Evolutionary conservation across 495 filamentous ascomycete species (phyloP).

Genomic region (Penicillium ucsense): DNA sequence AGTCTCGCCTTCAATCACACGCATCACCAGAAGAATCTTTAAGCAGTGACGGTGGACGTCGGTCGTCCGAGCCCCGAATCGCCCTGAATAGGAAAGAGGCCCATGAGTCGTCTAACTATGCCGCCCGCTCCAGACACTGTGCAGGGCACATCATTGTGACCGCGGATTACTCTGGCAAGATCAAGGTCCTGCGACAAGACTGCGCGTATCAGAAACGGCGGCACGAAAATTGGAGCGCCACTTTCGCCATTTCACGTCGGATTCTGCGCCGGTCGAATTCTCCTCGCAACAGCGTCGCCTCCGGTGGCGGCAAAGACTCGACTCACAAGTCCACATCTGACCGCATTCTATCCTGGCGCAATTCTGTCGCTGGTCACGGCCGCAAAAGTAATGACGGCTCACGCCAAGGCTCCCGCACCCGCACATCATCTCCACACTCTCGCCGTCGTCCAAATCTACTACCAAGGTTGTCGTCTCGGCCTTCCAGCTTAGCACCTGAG

Average conservation of each 20-base stretch:
- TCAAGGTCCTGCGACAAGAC: slow-evolving; percentile 92
- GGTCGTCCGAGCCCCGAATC: slow-evolving; percentile 12
- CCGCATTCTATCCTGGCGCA: slow-evolving; percentile 86
- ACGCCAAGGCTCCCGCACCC: slow-evolving; percentile 28
- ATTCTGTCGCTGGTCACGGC: slow-evolving; percentile 54
- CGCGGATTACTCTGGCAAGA: slow-evolving; percentile 75
- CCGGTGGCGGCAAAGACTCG: slow-evolving; percentile 37
- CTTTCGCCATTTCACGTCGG: slow-evolving; percentile 70
- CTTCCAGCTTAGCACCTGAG: slow-evolving; percentile 14
- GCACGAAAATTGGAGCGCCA: slow-evolving; percentile 42
- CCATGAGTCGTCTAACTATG: slow-evolving; percentile 57
- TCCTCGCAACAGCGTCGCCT: slow-evolving; percentile 43
- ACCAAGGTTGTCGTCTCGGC: slow-evolving; percentile 5
- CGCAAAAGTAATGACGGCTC: slow-evolving; percentile 43
- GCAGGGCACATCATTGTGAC: slow-evolving; percentile 90
- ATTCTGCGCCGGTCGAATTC: slow-evolving; percentile 61
- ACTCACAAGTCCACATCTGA: slow-evolving; percentile 57
- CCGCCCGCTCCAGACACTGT: slow-evolving; percentile 62
- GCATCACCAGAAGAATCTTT: not conserved
- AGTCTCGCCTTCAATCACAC: slow-evolving; percentile 9
- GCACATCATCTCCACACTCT: slow-evolving; percentile 47
- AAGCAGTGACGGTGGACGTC: slow-evolving; percentile 9
- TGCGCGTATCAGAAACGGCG: slow-evolving; percentile 63
- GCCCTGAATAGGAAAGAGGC: slow-evolving; percentile 44
- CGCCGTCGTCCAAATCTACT: slow-evolving; percentile 11